A percentile compares a stretch with the other conserved stretches of the same genome.
Evolutionary conservation across 257 asterid genomes (phyloP).

Genomic region (Nicotiana paniculata): DNA sequence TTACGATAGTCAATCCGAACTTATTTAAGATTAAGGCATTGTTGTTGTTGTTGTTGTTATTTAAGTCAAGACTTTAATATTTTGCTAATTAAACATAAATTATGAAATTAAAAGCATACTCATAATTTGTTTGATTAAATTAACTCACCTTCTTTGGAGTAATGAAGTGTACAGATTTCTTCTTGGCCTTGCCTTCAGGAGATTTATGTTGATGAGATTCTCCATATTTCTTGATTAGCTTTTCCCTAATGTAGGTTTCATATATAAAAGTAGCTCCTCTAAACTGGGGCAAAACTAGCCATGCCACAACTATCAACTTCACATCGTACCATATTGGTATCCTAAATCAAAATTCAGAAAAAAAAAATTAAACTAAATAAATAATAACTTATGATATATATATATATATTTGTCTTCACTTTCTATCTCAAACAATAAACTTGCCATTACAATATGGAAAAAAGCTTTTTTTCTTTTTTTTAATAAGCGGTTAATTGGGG

Average conservation of each 20-base stretch:
- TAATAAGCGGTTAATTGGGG: no score
- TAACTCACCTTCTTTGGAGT: conserved; percentile 36
- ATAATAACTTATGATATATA: no score
- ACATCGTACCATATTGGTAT: conserved; percentile 73
- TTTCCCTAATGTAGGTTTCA: conserved; percentile 60
- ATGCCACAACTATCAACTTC: conserved; percentile 63
- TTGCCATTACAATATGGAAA: no score
- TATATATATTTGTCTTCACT: no score
- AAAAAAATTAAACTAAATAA: not conserved
- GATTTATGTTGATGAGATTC: conserved; percentile 10
- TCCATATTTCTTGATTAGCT: conserved; percentile 45
- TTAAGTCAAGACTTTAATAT: no score
- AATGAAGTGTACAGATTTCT: conserved; percentile 39
- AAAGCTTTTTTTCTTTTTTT: no score
- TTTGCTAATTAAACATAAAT: not conserved
- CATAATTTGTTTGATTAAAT: not conserved
- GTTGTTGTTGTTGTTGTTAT: no score
- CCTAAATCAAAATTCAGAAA: conserved; percentile 21
- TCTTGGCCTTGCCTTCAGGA: conserved; percentile 25
- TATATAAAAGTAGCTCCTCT: conserved; percentile 79
- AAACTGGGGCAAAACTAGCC: conserved; percentile 81
- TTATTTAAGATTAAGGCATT: no score
- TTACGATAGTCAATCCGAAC: no score
- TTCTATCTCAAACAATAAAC: no score
- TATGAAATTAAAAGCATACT: not conserved